phyloP scores from a whole-genome alignment of 2,329 filamentous ascomycete species.

The Microascus cirrosus region DNA sequence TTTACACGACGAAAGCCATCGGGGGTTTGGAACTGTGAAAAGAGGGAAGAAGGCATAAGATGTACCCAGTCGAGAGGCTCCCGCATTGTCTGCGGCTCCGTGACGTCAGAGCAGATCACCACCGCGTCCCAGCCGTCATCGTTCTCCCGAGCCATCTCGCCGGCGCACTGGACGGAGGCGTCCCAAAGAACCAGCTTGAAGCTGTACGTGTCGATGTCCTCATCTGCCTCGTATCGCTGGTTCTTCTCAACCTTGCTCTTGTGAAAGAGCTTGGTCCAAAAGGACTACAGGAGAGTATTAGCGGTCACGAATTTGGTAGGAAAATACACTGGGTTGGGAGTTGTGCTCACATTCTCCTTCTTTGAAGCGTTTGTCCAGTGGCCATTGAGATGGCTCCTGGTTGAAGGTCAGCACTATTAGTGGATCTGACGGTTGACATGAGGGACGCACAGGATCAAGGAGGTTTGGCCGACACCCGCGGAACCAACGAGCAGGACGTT shows the following conservation, averaged over 20 bases:
- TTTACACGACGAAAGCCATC: neutral
- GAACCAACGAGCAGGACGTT: neutral
- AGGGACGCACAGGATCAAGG: neutral
- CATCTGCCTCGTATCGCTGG: neutral
- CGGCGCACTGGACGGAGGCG: neutral
- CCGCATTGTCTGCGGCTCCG: neutral
- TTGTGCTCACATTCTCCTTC: neutral
- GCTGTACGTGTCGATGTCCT: neutral
- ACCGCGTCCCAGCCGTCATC: neutral
- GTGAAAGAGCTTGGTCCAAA: neutral
- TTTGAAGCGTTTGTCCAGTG: neutral
- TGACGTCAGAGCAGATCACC: neutral
- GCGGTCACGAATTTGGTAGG: neutral
- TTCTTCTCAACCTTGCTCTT: neutral
- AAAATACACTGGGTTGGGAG: neutral
- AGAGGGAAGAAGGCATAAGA: neutral
- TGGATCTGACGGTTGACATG: neutral
- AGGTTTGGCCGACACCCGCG: neutral
- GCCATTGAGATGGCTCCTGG: neutral
- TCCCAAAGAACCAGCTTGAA: slow-evolving; percentile 3
- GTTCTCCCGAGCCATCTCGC: neutral
- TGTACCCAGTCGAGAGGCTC: neutral
- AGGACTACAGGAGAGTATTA: neutral
- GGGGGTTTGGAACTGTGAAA: neutral
- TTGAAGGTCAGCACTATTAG: neutral